Evolutionary conservation across 2,329 filamentous ascomycete genomes (phyloP).

Genomic region (Raffaelea albimanens): DNA sequence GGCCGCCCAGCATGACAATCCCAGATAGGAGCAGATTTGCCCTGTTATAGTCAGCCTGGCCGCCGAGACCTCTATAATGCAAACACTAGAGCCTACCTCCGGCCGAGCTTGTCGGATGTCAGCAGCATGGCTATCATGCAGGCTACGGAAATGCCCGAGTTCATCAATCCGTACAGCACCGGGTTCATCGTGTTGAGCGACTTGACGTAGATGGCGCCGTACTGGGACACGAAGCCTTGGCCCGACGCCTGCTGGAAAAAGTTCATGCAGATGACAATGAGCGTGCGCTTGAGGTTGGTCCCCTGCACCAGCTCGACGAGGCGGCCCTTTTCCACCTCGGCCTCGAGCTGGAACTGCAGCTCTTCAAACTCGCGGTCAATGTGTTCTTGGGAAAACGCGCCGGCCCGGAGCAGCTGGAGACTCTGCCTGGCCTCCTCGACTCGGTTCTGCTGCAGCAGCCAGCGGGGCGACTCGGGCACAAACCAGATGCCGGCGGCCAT

Average conservation of each 20-base stretch:
- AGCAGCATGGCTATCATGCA: neutral
- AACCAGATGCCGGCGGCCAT: conserved; percentile 3
- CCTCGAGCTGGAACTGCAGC: neutral
- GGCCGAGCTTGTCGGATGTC: neutral
- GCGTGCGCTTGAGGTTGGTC: conserved; percentile 2
- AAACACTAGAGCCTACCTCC: neutral
- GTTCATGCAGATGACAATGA: conserved; percentile 4
- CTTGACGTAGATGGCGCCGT: conserved; percentile 6
- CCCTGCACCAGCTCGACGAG: conserved; percentile 3
- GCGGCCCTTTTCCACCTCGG: conserved; percentile 1
- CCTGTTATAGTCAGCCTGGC: neutral
- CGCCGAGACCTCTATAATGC: neutral
- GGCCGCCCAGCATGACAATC: conserved; percentile 17
- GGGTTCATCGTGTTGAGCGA: conserved; percentile 4
- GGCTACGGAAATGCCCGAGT: neutral
- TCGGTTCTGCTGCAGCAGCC: conserved; percentile 5
- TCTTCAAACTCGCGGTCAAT: conserved; percentile 11
- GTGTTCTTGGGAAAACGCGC: conserved; percentile 8
- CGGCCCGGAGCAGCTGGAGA: conserved; percentile 6
- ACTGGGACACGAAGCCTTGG: conserved; percentile 7
- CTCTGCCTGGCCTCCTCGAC: conserved; percentile 4
- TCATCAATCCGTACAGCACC: conserved; percentile 1
- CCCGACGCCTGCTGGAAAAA: conserved; percentile 6
- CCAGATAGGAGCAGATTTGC: conserved; percentile 18
- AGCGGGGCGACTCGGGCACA: conserved; percentile 10